Evolutionary conservation across 768 basidiomycete genomes (phyloP), one percentile per base, ranked within the genome.

Genomic region (Phaeotremella skinneri): DNA sequence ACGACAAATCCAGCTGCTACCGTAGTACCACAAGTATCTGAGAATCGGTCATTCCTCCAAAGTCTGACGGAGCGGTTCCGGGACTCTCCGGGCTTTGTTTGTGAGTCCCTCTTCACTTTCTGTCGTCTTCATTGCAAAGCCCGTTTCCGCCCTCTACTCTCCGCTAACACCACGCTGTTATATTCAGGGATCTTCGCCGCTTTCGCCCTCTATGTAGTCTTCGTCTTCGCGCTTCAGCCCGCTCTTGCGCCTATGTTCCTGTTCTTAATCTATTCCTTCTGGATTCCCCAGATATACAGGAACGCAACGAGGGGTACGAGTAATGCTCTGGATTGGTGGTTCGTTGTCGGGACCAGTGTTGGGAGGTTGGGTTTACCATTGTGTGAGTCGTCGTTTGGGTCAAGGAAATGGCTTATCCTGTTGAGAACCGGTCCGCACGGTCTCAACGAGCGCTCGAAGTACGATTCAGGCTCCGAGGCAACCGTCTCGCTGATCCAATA

Each of bases 221-320:
- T 91, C 56, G 83, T 91, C 63, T 34, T 75, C 26, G 85, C 88
- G 32, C 81, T 91, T 49, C 84, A 90, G 13, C 70, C 75, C 4
- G 57, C 52, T 67, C 88, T 67, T 84, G 85, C 21, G 83, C 89
- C 43, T 82, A 86, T 6, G 80, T 89, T 66, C 63, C 86, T 92
- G 31, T 83, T 80, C 9, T 72, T 80, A 26, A 82, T 89, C 56
- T 91, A 93, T 75, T 87, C 86, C 4, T 81, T 92, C 68, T 96
- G 91, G 91, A 65, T 87, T 3, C 86, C 89, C 2, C 91, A 93
- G 76, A 90, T 96, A 49, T 80, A 86, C 53, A 82, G 91, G 23
- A 88, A 90, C 16, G 84, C 82, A 16, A 82, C 82, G 21, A 82
- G 88, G 23, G 87, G 86, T 7, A 81, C 89, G 59, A 81, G 82